phyloP scores from a whole-genome alignment of 2,329 filamentous ascomycete species.

The Scorias spongiosa region DNA sequence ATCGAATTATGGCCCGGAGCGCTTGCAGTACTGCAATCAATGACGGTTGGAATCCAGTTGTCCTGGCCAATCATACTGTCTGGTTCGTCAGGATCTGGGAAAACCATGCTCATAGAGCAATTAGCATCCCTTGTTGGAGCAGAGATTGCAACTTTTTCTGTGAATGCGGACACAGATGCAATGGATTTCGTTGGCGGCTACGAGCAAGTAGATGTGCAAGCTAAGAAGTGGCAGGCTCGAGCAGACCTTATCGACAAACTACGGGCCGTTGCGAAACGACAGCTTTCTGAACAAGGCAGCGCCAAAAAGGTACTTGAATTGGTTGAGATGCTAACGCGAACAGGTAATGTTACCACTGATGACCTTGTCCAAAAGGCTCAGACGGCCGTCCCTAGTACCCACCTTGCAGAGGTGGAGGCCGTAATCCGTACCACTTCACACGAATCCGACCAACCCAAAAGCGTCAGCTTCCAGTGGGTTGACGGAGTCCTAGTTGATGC shows the following conservation, averaged over 20 bases:
- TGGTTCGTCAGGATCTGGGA: conserved; percentile 72
- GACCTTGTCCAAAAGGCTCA: neutral
- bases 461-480: conserved; percentile 86
- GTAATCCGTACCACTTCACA: neutral
- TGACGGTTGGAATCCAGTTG: conserved; percentile 75
- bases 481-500: conserved; percentile 86
- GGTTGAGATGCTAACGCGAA: neutral
- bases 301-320: conserved; percentile 35
- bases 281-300: conserved; percentile 43
- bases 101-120: conserved; percentile 64
- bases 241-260: conserved; percentile 5
- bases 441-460: conserved; percentile 35
- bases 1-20: conserved; percentile 25
- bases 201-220: conserved; percentile 75
- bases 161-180: conserved; percentile 91
- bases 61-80: conserved; percentile 81
- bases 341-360: neutral
- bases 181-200: conserved; percentile 97
- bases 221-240: conserved; percentile 21
- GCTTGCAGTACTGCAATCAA: conserved; percentile 63
- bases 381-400: neutral
- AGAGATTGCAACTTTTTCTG: conserved; percentile 62
- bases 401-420: neutral
- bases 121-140: conserved; percentile 68
- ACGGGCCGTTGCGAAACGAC: conserved; percentile 5